Evolutionary conservation across 2,329 filamentous ascomycete species (phyloP), one percentile per base, ranked within the genome.

Genomic region (Magnaporthales sp.): DNA sequence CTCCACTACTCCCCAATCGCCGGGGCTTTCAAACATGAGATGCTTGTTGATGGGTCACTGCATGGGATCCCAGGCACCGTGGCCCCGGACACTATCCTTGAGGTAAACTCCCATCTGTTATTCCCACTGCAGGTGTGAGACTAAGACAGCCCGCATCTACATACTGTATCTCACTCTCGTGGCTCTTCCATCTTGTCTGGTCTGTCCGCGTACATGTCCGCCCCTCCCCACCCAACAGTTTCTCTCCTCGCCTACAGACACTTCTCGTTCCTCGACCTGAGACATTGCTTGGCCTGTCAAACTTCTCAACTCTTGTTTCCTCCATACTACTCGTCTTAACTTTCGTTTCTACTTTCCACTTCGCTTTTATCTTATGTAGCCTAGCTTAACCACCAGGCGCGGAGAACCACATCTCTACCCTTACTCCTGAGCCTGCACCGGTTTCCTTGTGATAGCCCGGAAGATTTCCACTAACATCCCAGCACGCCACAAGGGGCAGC

Each of bases 311-410:
- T 51, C 51, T 58, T 65, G 31, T 22, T 64, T 64, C 27, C 38
- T 56, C 27, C 38, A 27, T 22, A n/a, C 26, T 63, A 63, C 64
- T 60, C 64, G 51, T 65, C 64, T 30, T 60, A 65, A 58, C 64
- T 65, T 65, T 60, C 46, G 24, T 65, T 65, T 27, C 29, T 38
- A 27, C 46, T 60, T 60, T 24, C 22, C n/a, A 29, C 27, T 27
- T 64, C 27, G 22, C 26, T 26, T 11, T 51, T 46, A 38, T 27
- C 38, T 29, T 24, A n/a, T n/a, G n/a, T n/a, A 51, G 32, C 22
- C 29, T 60, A 31, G 19, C n/a, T 30, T 30, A 22, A 24, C 15
- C 32, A 6, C 46, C 38, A 51, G 32, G 63, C 51, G 7, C 19
- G 31, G n/a, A 51, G 24, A 38, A 63, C 22, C 26, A 31, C 62